phyloP scores from a whole-genome alignment of 768 basidiomycete species.

The Austroboletus eburneus region DNA sequence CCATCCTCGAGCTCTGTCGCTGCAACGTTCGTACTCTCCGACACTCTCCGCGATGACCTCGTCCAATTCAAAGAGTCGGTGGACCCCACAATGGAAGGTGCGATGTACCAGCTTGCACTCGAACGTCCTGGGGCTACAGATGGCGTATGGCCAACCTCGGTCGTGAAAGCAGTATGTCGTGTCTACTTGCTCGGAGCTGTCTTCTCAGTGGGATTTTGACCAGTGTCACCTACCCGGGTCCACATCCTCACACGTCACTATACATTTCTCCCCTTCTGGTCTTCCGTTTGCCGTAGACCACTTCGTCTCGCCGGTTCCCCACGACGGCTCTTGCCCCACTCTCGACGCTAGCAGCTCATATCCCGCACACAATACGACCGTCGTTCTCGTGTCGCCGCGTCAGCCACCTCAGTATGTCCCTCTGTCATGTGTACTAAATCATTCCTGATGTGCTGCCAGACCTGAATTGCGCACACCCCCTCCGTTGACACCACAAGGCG shows the following conservation, averaged over 20 bases:
- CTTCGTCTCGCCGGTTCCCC: constrained; percentile 64
- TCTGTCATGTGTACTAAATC: not conserved
- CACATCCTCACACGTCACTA: constrained; percentile 50
- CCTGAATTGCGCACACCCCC: constrained; percentile 68
- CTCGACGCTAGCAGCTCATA: constrained; percentile 19
- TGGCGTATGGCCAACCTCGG: constrained; percentile 29
- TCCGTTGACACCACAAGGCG: constrained; percentile 61
- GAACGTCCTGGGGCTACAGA: constrained; percentile 41
- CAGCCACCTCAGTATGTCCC: constrained; percentile 55
- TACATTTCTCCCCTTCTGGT: constrained; percentile 48
- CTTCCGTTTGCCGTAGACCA: constrained; percentile 68
- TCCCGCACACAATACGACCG: constrained; percentile 46
- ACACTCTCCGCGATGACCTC: constrained; percentile 46
- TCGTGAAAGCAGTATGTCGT: constrained; percentile 46
- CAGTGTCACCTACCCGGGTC: constrained; percentile 66
- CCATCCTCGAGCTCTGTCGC: constrained; percentile 32
- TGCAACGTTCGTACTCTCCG: constrained; percentile 35
- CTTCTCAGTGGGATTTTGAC: constrained; percentile 11
- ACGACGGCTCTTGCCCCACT: constrained; percentile 58
- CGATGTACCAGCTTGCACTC: constrained; percentile 73
- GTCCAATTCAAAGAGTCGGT: constrained; percentile 39
- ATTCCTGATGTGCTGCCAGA: constrained; percentile 34
- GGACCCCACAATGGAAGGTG: constrained; percentile 36
- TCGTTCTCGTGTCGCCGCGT: constrained; percentile 44
- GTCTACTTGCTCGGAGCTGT: constrained; percentile 40